These are phyloP conservation scores for Corymbia calophylla DNA, from an alignment of 441 rosid species.

Conservation along the genomic window DNA sequence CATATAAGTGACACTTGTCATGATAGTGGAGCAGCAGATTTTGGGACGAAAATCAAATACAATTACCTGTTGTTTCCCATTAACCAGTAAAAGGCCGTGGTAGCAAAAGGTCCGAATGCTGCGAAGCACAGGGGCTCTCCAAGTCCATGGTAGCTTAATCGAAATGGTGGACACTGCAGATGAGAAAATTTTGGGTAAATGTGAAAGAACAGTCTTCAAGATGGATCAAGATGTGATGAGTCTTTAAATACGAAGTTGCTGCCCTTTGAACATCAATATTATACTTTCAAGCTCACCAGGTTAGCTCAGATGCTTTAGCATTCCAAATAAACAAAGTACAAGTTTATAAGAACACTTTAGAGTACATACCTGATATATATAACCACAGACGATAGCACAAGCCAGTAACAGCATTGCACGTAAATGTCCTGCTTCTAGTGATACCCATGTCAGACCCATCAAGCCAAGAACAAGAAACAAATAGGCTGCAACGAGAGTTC, in stretches of 20 bases:
- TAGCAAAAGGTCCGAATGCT: constrained; percentile 92
- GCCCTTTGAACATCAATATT: not conserved
- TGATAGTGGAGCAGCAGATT: not conserved
- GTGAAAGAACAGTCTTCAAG: not conserved
- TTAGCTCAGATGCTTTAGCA: not conserved
- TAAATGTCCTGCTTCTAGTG: constrained; percentile 37
- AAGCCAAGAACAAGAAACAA: constrained; percentile 44
- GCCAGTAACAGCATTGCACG: constrained; percentile 52
- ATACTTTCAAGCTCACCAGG: not conserved
- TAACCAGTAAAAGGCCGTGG: constrained; percentile 70
- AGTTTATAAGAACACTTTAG: not conserved
- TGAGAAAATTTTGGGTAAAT: not conserved
- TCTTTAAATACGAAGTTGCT: not conserved
- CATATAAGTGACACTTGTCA: not conserved
- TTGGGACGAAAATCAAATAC: not conserved
- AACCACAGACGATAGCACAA: constrained; percentile 65
- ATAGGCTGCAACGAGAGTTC: constrained; percentile 52
- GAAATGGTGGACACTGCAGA: constrained; percentile 83
- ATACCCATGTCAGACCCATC: constrained; percentile 56
- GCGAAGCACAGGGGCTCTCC: constrained; percentile 95
- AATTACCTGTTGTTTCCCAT: constrained; percentile 55
- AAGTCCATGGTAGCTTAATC: constrained; percentile 82
- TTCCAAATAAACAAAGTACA: not conserved
- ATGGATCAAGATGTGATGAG: not conserved
- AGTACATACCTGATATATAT: constrained; percentile 59